Percentiles rank a stretch among this genome's conserved stretches.
phyloP scores from a whole-genome alignment of 1,284 basidiomycete species.

The Moesziomyces antarcticus region DNA sequence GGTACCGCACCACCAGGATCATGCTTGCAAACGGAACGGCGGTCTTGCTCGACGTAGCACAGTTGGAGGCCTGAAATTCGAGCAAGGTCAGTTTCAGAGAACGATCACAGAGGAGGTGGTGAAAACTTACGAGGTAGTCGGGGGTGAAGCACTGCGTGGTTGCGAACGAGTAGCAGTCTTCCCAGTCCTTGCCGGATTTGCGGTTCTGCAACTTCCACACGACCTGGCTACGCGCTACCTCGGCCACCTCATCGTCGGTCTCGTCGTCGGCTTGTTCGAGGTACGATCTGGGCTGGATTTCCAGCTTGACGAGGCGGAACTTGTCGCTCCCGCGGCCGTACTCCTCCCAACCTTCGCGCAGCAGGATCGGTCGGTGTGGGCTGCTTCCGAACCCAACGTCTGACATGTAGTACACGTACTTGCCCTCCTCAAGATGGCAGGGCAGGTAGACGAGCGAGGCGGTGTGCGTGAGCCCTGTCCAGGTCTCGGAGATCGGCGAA shows the following conservation, averaged over 20 bases:
- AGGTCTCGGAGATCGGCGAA: slow-evolving; percentile 1
- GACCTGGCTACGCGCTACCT: background rate
- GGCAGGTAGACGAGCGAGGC: slow-evolving; percentile 30
- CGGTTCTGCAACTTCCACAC: slow-evolving; percentile 32
- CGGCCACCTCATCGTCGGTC: background rate
- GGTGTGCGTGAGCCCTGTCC: slow-evolving; percentile 31
- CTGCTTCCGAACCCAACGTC: slow-evolving; percentile 43
- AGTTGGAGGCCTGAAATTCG: background rate
- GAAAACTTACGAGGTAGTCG: slow-evolving; percentile 18
- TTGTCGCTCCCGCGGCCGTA: slow-evolving; percentile 13
- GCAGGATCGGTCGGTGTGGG: slow-evolving; percentile 26
- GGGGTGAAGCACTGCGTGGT: slow-evolving; percentile 15
- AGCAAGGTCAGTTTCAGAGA: no score
- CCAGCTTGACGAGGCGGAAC: slow-evolving; percentile 12
- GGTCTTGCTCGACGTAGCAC: background rate
- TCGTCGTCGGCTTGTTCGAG: slow-evolving; percentile 7
- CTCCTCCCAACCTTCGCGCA: slow-evolving; percentile 30
- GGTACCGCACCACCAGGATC: slow-evolving; percentile 26
- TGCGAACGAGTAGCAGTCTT: slow-evolving; percentile 33
- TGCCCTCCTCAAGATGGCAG: slow-evolving; percentile 9
- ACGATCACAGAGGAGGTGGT: no score
- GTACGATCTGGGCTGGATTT: slow-evolving; percentile 11
- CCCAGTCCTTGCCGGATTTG: slow-evolving; percentile 18
- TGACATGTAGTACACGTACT: slow-evolving; percentile 23
- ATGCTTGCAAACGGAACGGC: slow-evolving; percentile 21